Evolutionary conservation across 306 rosid species (phyloP).

Genomic region (Corylus heterophylla): DNA sequence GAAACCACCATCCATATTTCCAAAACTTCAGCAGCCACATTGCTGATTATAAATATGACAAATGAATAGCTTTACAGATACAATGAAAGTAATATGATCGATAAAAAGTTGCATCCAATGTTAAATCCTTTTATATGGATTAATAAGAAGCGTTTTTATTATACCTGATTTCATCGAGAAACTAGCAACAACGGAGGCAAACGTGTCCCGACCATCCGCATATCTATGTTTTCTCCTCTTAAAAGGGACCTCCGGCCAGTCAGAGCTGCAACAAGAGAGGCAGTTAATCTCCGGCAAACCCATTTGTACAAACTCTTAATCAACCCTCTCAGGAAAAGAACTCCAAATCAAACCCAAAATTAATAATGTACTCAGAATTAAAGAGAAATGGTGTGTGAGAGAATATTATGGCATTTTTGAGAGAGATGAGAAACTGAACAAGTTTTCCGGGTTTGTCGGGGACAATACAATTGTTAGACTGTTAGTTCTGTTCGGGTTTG

Average conservation of each 20-base stretch:
- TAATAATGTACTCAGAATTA: neutral
- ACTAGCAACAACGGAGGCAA: conserved; percentile 41
- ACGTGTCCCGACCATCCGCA: conserved; percentile 29
- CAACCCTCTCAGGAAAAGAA: neutral
- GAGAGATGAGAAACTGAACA: neutral
- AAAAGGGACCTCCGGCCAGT: neutral
- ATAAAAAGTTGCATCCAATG: no score
- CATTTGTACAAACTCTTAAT: conserved; percentile 7
- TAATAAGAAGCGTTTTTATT: neutral
- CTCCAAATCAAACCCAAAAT: neutral
- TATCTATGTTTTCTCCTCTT: neutral
- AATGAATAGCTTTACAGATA: no score
- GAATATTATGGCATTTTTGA: neutral
- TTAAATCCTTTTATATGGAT: no score
- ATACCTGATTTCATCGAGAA: conserved; percentile 52
- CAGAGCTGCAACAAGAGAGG: conserved; percentile 41
- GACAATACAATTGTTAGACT: neutral
- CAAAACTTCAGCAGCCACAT: no score
- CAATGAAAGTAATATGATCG: no score
- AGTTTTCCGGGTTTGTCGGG: neutral
- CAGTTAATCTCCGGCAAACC: conserved; percentile 35
- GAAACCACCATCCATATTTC: no score
- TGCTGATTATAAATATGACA: no score
- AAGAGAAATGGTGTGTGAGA: neutral
- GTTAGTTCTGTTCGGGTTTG: neutral